These are phyloP conservation scores for Centella asiatica DNA, from an alignment of 129 eudicot species.

Conservation along the genomic window DNA sequence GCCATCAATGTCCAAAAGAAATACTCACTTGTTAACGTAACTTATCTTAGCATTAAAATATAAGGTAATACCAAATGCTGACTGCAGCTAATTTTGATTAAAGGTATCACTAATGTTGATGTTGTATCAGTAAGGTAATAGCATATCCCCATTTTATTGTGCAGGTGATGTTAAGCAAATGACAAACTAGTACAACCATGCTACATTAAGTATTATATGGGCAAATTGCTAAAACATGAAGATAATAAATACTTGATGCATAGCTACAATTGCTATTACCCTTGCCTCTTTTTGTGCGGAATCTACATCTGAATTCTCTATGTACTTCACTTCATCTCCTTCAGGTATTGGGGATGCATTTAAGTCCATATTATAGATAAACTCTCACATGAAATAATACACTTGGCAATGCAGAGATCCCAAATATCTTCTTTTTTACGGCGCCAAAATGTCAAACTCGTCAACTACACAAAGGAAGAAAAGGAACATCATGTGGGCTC, in stretches of 20 bases:
- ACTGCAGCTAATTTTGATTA: too few species aligned
- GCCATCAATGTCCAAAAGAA: too few species aligned
- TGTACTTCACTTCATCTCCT: slow-evolving; percentile 38
- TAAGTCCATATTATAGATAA: slow-evolving; percentile 50
- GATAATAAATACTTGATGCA: slow-evolving; percentile 25
- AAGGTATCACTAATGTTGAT: too few species aligned
- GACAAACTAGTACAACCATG: too few species aligned
- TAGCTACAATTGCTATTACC: slow-evolving; percentile 19
- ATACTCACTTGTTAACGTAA: too few species aligned
- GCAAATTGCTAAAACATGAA: not conserved
- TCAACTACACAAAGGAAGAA: not conserved
- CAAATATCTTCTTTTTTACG: not conserved
- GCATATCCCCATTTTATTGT: not conserved
- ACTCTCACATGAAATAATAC: slow-evolving; percentile 28
- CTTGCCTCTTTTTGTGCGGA: slow-evolving; percentile 23
- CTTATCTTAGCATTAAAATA: too few species aligned
- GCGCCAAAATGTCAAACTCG: not conserved
- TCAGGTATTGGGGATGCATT: slow-evolving; percentile 58
- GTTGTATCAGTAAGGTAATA: not conserved
- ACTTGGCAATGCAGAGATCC: slow-evolving; percentile 13
- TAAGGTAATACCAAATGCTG: too few species aligned
- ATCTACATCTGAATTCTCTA: slow-evolving; percentile 26
- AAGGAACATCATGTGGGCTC: not conserved
- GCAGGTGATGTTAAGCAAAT: not conserved
- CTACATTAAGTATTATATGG: not conserved